Evolutionary conservation across 495 filamentous ascomycete species (phyloP), one percentile per base, ranked within the genome.

Genomic region (Talaromyces trachyspermus): DNA sequence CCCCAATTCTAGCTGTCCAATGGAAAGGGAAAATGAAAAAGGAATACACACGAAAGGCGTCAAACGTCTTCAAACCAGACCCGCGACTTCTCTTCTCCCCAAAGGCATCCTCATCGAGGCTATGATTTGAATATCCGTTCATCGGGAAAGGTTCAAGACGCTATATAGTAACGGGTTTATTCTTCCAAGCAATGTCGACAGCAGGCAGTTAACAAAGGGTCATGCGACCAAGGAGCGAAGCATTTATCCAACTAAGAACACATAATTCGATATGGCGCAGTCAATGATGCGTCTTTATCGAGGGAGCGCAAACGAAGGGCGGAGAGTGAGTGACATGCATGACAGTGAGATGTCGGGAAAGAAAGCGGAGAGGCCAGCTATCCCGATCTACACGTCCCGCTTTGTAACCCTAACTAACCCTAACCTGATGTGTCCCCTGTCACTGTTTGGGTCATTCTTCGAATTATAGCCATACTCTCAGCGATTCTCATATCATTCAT

Each of bases 21-120:
- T 14, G 19, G 4, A 36, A 35, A 4, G 12, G 18, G 23, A 51
- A 18, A 40, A 32, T 25, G 14, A 26, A 22, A 40, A 20, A 30
- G 33, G 35, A 53, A 40, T 17, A 80, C 86, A 60, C 76, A 96
- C 90, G 92, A 66, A 98, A 98, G 54, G 90, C 91, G 78, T 98
- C 92, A 65, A 98, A 98, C 29, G 89, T 86, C 64, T 81, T 78
- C 56, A 96, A 75, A 44, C 66, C 66, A 49, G 68, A 65, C 27
- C 83, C 76, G 56, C 74, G 67, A 40, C 71, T 72, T 32, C 68
- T 69, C 69, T 86, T 85, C 51, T 83, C 80, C 52, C 81, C 86
- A 66, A 95, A 95, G 53, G 79, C 65, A 65, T 83, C 83, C 57
- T 89, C 85, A 60, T 88, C 79, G 54, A 91, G 76, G 56, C 72